A percentile compares a stretch with the other conserved stretches of the same genome.
Evolutionary conservation across 179 eudicot species (phyloP).

Genomic region (Gypsophila paniculata): DNA sequence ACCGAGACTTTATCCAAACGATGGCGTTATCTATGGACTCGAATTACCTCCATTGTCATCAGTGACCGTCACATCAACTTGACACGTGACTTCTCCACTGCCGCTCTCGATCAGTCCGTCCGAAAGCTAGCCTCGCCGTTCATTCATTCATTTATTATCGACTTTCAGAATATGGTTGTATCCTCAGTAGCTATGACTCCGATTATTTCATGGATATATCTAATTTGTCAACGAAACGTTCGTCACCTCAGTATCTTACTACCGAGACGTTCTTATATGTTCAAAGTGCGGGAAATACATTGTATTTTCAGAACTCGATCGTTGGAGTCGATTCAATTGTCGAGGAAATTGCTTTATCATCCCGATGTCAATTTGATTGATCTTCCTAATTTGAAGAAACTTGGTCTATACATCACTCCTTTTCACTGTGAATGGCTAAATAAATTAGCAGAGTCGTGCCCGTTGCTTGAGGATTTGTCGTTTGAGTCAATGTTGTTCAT

Average conservation of each 20-base stretch:
- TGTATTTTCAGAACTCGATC: neutral
- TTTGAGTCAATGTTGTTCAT: too few species aligned
- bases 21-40: too few species aligned
- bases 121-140: neutral
- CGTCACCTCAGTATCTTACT: neutral
- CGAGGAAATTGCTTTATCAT: neutral
- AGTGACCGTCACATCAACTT: too few species aligned
- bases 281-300: neutral
- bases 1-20: too few species aligned
- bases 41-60: too few species aligned
- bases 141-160: neutral
- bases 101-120: neutral
- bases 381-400: slow-evolving; percentile 3
- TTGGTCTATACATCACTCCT: too few species aligned
- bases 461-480: slow-evolving; percentile 1
- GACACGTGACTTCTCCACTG: neutral
- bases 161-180: neutral
- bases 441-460: neutral
- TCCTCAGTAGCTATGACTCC: too few species aligned
- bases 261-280: neutral
- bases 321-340: neutral
- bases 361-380: neutral
- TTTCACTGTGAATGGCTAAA: neutral
- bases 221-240: neutral
- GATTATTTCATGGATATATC: neutral